Conservation (phyloP, 805 yeast genomes). For the Yarrowia sp. region DNA sequence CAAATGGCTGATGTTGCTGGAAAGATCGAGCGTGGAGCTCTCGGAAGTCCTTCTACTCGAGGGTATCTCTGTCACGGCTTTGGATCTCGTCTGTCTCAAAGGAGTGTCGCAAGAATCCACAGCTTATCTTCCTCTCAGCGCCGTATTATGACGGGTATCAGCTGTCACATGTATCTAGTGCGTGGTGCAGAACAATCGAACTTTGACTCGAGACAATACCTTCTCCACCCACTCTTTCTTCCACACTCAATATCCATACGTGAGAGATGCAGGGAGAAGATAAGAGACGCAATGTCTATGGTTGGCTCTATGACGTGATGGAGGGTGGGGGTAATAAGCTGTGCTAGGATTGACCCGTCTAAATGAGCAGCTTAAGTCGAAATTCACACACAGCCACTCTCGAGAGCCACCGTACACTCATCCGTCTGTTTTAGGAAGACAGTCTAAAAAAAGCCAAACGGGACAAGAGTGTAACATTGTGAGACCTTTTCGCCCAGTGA, state of each 20-base stretch:
- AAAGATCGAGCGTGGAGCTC: too few relatives aligned
- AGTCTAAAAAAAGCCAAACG: slow-evolving; percentile 8
- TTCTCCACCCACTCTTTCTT: slow-evolving; percentile 23
- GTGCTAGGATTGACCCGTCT: not conserved
- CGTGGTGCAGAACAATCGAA: slow-evolving; percentile 21
- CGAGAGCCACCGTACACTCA: not conserved
- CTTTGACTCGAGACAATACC: slow-evolving; percentile 3
- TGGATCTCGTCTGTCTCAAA: not conserved
- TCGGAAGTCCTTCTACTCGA: too few relatives aligned
- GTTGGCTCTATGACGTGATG: not conserved
- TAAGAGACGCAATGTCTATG: not conserved
- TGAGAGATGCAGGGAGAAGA: slow-evolving; percentile 11
- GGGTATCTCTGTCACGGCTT: too few relatives aligned
- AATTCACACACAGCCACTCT: not conserved
- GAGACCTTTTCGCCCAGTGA: not conserved
- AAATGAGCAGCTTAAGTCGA: not conserved
- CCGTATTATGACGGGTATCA: slow-evolving; percentile 22
- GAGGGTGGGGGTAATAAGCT: not conserved
- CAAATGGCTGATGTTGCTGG: not conserved
- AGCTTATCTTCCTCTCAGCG: not conserved
- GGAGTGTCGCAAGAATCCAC: not conserved
- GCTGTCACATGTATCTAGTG: slow-evolving; percentile 14
- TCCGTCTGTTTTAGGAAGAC: not conserved
- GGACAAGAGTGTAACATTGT: not conserved
- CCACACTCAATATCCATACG: not conserved